phyloP scores from a whole-genome alignment of 1,284 basidiomycete genomes.

The Leccinum pachyderme region DNA sequence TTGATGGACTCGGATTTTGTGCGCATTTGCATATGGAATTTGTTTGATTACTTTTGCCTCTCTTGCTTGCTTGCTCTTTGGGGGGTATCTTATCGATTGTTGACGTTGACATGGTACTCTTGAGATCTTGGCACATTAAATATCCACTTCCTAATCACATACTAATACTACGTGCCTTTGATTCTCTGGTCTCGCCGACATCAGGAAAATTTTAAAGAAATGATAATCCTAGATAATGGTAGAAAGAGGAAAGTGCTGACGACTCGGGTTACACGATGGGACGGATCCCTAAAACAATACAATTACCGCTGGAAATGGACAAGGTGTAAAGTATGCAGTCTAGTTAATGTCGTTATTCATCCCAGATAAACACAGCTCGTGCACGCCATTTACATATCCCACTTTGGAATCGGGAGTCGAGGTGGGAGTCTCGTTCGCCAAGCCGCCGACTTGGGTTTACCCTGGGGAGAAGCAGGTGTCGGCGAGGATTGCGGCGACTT shows the following conservation, averaged over 20 bases:
- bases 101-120: no score
- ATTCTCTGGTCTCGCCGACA: no score
- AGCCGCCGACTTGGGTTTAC: conserved; percentile 10
- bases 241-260: no score
- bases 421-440: conserved; percentile 32
- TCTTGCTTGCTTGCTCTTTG: neutral
- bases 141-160: no score
- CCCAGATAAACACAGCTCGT: neutral
- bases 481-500: neutral
- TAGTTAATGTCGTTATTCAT: neutral
- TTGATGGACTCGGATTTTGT: neutral
- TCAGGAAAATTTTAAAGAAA: no score
- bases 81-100: no score
- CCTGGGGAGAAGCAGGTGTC: conserved; percentile 1
- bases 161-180: no score
- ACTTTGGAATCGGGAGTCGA: conserved; percentile 31
- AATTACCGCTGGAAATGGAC: neutral
- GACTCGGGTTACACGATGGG: no score
- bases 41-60: neutral
- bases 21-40: neutral
- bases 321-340: neutral
- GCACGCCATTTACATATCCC: conserved; percentile 19
- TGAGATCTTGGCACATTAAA: neutral
- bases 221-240: no score
- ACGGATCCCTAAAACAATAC: neutral